Conservation (phyloP, 768 basidiomycete species). For the Tephrocybe sp. region DNA sequence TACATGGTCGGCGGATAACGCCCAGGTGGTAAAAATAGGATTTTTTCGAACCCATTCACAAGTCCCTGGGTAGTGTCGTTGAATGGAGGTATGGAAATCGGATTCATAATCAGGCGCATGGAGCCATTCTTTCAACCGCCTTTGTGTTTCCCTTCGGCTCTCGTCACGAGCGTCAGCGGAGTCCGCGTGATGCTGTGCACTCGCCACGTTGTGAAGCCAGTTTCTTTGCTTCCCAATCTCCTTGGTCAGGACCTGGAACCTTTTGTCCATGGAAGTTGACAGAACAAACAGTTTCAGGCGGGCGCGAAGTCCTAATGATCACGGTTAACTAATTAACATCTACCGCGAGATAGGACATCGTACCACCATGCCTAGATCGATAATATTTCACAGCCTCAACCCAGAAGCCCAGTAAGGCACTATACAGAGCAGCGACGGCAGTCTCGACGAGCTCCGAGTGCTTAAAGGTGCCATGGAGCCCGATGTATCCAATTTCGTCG, state of each 20-base stretch:
- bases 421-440: constrained; percentile 4
- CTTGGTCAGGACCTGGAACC: not conserved
- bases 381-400: constrained; percentile 6
- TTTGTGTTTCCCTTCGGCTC: not conserved
- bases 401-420: constrained; percentile 3
- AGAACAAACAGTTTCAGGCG: not conserved
- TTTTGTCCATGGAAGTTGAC: constrained; percentile 1
- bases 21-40: not conserved
- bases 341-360: not conserved
- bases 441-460: not conserved
- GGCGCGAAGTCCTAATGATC: constrained; percentile 1
- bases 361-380: constrained; percentile 1
- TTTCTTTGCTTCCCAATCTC: not conserved
- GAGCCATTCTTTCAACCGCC: constrained; percentile 1
- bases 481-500: not conserved
- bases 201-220: constrained; percentile 1
- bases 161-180: not conserved
- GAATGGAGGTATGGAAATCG: not conserved
- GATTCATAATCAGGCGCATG: not conserved
- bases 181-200: constrained; percentile 3
- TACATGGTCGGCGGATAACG: not conserved
- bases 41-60: constrained; percentile 9
- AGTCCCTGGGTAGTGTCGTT: constrained; percentile 3
- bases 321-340: too few relatives aligned
- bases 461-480: not conserved